Percentiles rank a stretch among this genome's conserved stretches.
Evolutionary conservation across 441 rosid genomes (phyloP).

Genomic region (Syzygium malaccense): DNA sequence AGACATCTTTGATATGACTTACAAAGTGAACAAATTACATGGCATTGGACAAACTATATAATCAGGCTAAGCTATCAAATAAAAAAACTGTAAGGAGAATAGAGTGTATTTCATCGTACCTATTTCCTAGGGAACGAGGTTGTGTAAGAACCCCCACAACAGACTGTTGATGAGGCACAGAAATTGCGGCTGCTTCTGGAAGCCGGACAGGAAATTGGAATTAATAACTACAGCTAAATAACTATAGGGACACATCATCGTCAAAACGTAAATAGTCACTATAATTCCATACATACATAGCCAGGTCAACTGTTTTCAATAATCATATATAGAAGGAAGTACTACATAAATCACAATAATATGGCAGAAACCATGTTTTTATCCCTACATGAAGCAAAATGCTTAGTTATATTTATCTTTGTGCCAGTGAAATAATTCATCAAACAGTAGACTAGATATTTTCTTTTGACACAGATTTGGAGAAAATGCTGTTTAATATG

Average conservation of each 20-base stretch:
- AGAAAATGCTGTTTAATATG: not conserved
- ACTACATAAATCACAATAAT: not conserved
- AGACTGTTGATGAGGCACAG: constrained; percentile 37
- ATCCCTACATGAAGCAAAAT: not conserved
- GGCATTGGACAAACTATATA: not conserved
- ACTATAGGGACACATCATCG: not conserved
- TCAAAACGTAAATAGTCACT: not conserved
- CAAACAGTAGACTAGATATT: not conserved
- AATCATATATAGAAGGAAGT: not conserved
- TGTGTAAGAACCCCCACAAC: constrained; percentile 60
- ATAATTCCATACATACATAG: not conserved
- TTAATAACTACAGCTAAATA: not conserved
- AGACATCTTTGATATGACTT: not conserved
- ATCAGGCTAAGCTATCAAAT: not conserved
- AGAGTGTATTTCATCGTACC: constrained; percentile 20
- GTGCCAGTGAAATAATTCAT: not conserved
- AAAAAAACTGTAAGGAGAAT: not conserved
- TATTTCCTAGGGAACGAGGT: constrained; percentile 46
- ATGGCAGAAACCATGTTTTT: not conserved
- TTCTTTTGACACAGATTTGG: not conserved
- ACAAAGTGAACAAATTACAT: not conserved
- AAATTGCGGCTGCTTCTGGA: constrained; percentile 47
- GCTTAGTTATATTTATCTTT: not conserved
- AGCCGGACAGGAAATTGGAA: constrained; percentile 3
- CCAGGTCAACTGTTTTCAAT: not conserved